Evolutionary conservation across 2,329 filamentous ascomycete species (phyloP).

Genomic region (Talaromyces sp.): DNA sequence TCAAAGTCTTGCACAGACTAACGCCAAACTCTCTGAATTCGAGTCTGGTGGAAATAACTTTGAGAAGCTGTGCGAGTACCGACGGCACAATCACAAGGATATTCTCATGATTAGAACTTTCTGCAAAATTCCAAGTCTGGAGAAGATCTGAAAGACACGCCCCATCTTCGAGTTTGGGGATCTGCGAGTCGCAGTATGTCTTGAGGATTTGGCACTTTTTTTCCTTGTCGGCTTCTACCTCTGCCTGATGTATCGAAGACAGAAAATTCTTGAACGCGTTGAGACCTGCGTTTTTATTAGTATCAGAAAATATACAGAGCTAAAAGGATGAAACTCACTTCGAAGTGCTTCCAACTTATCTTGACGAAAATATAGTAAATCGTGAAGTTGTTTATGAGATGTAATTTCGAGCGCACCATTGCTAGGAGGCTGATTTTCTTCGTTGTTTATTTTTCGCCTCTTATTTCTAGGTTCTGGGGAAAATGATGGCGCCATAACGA

Average conservation of each 20-base stretch:
- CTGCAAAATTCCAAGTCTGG: constrained; percentile 82
- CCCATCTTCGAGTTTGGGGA: constrained; percentile 51
- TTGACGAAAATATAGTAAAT: constrained; percentile 68
- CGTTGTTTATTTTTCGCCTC: constrained; percentile 39
- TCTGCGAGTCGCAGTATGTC: constrained; percentile 53
- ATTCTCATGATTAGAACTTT: constrained; percentile 73
- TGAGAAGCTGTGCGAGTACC: constrained; percentile 76
- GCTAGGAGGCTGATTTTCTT: constrained; percentile 14
- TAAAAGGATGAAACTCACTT: constrained; percentile 53
- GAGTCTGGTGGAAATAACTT: constrained; percentile 68
- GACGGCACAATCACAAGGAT: constrained; percentile 78
- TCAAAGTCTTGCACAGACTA: constrained; percentile 73
- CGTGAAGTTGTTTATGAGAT: constrained; percentile 63
- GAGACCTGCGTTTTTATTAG: constrained; percentile 32
- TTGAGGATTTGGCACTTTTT: constrained; percentile 45
- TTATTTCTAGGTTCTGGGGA: constrained; percentile 36
- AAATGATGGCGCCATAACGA: constrained; percentile 33
- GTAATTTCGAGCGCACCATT: constrained; percentile 29
- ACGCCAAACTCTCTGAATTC: constrained; percentile 73
- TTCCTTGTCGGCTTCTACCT: constrained; percentile 35
- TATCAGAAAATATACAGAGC: background rate
- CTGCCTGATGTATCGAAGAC: constrained; percentile 35
- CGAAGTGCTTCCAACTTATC: constrained; percentile 55
- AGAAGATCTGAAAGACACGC: constrained; percentile 75
- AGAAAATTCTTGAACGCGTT: constrained; percentile 46